Evolutionary conservation across 2,329 filamentous ascomycete genomes (phyloP).

Genomic region (Paramyrothecium sp.): DNA sequence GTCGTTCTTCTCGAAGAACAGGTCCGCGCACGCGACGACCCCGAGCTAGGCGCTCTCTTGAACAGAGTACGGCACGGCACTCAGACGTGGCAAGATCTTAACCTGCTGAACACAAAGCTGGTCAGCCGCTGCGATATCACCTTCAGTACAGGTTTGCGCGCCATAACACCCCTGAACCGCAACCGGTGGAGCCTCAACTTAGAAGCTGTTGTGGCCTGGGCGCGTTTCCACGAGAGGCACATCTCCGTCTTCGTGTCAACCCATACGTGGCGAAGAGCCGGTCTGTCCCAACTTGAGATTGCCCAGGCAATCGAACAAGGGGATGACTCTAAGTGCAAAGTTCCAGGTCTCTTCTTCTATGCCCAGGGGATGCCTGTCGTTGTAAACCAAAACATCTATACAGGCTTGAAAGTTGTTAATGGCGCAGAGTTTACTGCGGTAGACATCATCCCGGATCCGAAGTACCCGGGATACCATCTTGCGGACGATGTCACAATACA

Average conservation of each 20-base stretch:
- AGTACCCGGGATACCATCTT: no score
- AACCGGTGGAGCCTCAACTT: no score
- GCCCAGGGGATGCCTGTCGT: slow-evolving; percentile 11
- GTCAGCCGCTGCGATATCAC: slow-evolving; percentile 9
- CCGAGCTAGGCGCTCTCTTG: slow-evolving; percentile 9
- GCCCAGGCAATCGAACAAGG: slow-evolving; percentile 10
- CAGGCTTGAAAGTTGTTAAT: slow-evolving; percentile 11
- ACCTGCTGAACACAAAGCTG: slow-evolving; percentile 3
- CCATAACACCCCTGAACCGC: no score
- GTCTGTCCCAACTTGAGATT: slow-evolving; percentile 1
- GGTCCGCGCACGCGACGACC: slow-evolving; percentile 7
- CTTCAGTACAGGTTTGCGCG: slow-evolving; percentile 10
- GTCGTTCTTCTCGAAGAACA: slow-evolving; percentile 9
- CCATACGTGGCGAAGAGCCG: not conserved
- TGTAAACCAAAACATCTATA: slow-evolving; percentile 11
- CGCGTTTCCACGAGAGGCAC: no score
- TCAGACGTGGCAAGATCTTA: slow-evolving; percentile 5
- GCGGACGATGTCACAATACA: no score
- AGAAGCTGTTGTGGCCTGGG: no score
- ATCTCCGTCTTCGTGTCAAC: slow-evolving; percentile 5
- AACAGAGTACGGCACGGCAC: no score
- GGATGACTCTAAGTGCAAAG: slow-evolving; percentile 6
- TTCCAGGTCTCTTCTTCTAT: no score
- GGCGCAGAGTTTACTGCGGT: slow-evolving; percentile 8
- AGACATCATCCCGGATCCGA: no score